Percentiles rank a stretch among this genome's conserved stretches.
Conservation (phyloP, 1,284 basidiomycete genomes). For the Fomitopsis betulina region DNA sequence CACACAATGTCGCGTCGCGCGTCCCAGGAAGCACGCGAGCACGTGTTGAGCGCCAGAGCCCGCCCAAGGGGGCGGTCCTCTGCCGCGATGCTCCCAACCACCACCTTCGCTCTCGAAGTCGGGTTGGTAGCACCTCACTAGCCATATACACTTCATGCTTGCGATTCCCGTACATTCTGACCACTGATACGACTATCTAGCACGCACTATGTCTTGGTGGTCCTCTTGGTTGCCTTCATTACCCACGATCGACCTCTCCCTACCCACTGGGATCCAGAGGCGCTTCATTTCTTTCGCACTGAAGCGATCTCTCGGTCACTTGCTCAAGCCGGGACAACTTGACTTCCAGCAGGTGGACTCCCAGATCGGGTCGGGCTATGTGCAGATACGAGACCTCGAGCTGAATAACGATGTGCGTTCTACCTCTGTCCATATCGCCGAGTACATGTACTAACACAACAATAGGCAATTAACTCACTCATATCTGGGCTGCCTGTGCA, state of each 20-base stretch:
- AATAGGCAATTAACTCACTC: constrained; percentile 76
- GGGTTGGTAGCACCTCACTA: not conserved
- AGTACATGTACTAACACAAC: constrained; percentile 5
- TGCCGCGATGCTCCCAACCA: not conserved
- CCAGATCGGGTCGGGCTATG: constrained; percentile 84
- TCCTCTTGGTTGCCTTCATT: constrained; percentile 56
- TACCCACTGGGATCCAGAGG: constrained; percentile 83
- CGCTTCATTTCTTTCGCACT: constrained; percentile 89
- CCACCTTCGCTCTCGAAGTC: not conserved
- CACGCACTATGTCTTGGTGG: constrained; percentile 30
- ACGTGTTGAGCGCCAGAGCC: not conserved
- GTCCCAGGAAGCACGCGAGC: no score
- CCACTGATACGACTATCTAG: not conserved
- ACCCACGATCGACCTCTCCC: constrained; percentile 60
- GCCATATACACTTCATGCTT: not conserved
- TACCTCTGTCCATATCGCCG: not conserved
- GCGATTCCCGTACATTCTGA: not conserved
- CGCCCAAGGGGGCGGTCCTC: not conserved
- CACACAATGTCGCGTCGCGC: no score
- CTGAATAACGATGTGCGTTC: constrained; percentile 67
- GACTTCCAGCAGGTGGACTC: constrained; percentile 87
- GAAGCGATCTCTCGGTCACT: constrained; percentile 78
- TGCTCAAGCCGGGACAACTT: constrained; percentile 85
- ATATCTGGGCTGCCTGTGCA: constrained; percentile 66
- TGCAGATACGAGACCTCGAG: constrained; percentile 83